A percentile compares a stretch with the other conserved stretches of the same genome.
These are phyloP conservation scores for Massarina eburnea DNA, from an alignment of 2,329 filamentous ascomycete species.

Conservation along the genomic window DNA sequence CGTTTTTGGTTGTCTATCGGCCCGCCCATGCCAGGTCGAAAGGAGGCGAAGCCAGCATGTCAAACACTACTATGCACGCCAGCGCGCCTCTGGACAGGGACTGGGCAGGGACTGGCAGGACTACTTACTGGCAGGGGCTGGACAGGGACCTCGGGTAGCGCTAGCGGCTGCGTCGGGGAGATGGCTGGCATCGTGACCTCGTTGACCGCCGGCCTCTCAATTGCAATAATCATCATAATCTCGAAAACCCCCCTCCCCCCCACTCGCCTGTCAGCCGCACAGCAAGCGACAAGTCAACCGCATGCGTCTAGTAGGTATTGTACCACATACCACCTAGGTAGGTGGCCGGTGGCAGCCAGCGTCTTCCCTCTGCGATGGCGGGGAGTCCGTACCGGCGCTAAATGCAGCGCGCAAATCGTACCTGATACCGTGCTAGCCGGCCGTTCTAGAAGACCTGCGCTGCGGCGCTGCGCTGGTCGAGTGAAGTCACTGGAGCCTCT, in stretches of 20 bases:
- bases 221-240: not conserved
- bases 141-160: no score
- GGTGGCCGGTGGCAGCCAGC: no score
- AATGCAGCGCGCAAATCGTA: not conserved
- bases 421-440: not conserved
- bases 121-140: no score
- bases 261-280: not conserved
- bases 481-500: slow-evolving; percentile 6
- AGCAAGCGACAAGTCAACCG: not conserved
- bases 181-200: slow-evolving; percentile 12
- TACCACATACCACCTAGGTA: no score
- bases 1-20: not conserved
- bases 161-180: not conserved
- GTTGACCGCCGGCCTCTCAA: slow-evolving; percentile 12
- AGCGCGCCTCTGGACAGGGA: not conserved
- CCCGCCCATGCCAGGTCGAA: not conserved
- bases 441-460: not conserved
- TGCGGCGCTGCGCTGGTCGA: slow-evolving; percentile 2
- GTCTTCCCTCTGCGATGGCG: no score
- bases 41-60: slow-evolving; percentile 15
- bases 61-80: slow-evolving; percentile 8
- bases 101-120: no score
- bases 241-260: not conserved
- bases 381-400: no score
- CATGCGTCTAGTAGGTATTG: not conserved